Base-by-base conservation (phyloP, 179 eudicot genomes). In the Beta macrorhiza region DNA sequence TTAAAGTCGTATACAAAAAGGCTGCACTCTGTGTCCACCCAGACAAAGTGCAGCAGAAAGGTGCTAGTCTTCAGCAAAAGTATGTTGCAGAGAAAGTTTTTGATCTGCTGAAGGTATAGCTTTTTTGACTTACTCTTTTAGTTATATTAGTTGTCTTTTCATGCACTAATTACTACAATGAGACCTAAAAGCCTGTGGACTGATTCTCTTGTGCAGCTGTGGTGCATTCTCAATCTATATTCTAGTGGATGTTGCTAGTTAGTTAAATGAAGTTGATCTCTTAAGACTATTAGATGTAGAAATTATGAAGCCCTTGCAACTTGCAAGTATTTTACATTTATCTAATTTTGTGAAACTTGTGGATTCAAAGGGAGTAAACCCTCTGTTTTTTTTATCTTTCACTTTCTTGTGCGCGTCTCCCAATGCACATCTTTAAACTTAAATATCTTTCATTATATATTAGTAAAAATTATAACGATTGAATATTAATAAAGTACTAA, bases 1-100 rank as follows among this genome's bases (percentile, higher is more conserved):
- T 95, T 49, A 95, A 93, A 78, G 76, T 92, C 68, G 94, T 89
- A 67, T 93, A 95, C 80, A 79, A 88, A 72, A 93, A 86, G 84
- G 97, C 96, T 32, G 90, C 93, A 29, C 83, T 93, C 79, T 93
- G 85, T 74, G 91, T 92, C 82, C 97, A 93, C 79, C 96, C 96
- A 55, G 99, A 95, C 80, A 95, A 93, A 85, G 94, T 95, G 85
- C 97, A 95, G 84, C 97, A 91, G 74, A 95, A 86, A 85, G 98
- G 99, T 71, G 95, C 98, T 82, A 89, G 9, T 81, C 82, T 88
- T 86, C 87, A 88, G 77, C 97, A 92, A 72, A 93, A 92, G 83
- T 93, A 87, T 79, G 89, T 93, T 77, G 98, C 95, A 1, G 98
- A 95, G 87, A 95, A 92, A 88, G 91, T 90, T 80, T 95, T 95